Evolutionary conservation across 2,329 filamentous ascomycete species (phyloP).

Genomic region (Paraconiothyrium sp.): DNA sequence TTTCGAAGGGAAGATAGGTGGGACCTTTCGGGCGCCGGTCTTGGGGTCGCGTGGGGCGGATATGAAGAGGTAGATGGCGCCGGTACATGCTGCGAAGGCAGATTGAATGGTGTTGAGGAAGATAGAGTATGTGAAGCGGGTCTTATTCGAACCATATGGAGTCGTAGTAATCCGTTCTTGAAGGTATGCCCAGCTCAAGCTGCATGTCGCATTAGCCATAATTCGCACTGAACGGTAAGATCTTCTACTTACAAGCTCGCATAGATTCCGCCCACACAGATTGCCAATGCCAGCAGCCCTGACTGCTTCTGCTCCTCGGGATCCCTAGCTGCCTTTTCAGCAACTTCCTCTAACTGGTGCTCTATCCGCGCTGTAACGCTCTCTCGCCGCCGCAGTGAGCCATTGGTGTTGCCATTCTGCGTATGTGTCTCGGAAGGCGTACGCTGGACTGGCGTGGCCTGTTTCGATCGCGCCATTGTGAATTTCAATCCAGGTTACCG

Average conservation of each 20-base stretch:
- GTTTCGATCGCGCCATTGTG: conserved; percentile 43
- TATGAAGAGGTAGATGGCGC: conserved; percentile 79
- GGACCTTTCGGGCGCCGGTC: conserved; percentile 40
- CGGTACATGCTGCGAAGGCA: conserved; percentile 82
- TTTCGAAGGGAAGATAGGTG: conserved; percentile 78
- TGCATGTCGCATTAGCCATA: conserved; percentile 32
- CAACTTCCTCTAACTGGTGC: conserved; percentile 42
- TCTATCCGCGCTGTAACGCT: conserved; percentile 40
- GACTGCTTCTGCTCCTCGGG: conserved; percentile 53
- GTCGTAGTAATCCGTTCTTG: conserved; percentile 98
- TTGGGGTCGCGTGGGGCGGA: conserved; percentile 63
- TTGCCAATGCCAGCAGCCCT: conserved; percentile 77
- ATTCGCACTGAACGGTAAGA: not conserved
- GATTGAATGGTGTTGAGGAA: conserved; percentile 98
- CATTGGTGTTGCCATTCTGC: conserved; percentile 35
- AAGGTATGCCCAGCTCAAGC: conserved; percentile 93
- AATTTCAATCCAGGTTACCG: not conserved
- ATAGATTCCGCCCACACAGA: conserved; percentile 95
- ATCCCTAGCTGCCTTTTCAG: conserved; percentile 42
- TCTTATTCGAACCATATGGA: conserved; percentile 71
- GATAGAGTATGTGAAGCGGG: conserved; percentile 88
- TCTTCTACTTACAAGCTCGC: conserved; percentile 79
- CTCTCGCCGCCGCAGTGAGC: conserved; percentile 31
- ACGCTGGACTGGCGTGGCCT: conserved; percentile 23
- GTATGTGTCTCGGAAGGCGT: conserved; percentile 24